These are phyloP conservation scores for Saposhnikovia divaricata DNA, from an alignment of 129 eudicot genomes.

Conservation along the genomic window DNA sequence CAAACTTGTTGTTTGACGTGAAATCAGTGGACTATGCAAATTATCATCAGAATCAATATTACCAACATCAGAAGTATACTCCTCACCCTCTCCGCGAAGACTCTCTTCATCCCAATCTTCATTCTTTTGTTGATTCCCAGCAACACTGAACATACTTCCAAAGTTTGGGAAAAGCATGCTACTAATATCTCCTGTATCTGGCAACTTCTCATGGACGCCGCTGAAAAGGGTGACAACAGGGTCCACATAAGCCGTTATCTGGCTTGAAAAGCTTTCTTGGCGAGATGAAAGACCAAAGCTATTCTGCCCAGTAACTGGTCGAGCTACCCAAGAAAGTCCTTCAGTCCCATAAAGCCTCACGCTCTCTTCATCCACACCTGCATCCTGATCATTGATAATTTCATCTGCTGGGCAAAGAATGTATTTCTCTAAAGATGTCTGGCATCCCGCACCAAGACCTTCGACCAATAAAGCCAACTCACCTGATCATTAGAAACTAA, in stretches of 20 bases:
- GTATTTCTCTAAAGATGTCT: slow-evolving; percentile 70
- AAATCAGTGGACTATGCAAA: slow-evolving; percentile 63
- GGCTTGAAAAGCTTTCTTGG: slow-evolving; percentile 50
- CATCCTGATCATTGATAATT: slow-evolving; percentile 42
- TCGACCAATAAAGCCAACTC: slow-evolving; percentile 90
- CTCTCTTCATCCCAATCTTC: slow-evolving; percentile 93
- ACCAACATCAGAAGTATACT: slow-evolving; percentile 41
- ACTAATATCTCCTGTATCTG: slow-evolving; percentile 74
- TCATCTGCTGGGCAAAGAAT: slow-evolving; percentile 60
- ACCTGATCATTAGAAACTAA: slow-evolving; percentile 33
- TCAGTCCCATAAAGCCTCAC: slow-evolving; percentile 63
- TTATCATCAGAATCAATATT: slow-evolving; percentile 62
- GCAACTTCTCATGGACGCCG: slow-evolving; percentile 85
- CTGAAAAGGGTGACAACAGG: slow-evolving; percentile 87
- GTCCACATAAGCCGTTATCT: slow-evolving; percentile 48
- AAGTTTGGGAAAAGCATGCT: slow-evolving; percentile 73
- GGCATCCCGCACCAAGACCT: slow-evolving; percentile 77
- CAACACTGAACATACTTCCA: slow-evolving; percentile 80
- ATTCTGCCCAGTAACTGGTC: slow-evolving; percentile 76
- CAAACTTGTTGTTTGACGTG: slow-evolving; percentile 56
- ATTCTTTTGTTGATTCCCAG: slow-evolving; percentile 37
- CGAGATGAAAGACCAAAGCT: slow-evolving; percentile 60
- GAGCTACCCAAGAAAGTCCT: slow-evolving; percentile 65
- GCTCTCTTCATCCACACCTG: slow-evolving; percentile 39
- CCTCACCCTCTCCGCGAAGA: slow-evolving; percentile 40